These are phyloP conservation scores for Meyerozyma carpophila DNA, from an alignment of 1,139 yeast species.

Conservation along the genomic window DNA sequence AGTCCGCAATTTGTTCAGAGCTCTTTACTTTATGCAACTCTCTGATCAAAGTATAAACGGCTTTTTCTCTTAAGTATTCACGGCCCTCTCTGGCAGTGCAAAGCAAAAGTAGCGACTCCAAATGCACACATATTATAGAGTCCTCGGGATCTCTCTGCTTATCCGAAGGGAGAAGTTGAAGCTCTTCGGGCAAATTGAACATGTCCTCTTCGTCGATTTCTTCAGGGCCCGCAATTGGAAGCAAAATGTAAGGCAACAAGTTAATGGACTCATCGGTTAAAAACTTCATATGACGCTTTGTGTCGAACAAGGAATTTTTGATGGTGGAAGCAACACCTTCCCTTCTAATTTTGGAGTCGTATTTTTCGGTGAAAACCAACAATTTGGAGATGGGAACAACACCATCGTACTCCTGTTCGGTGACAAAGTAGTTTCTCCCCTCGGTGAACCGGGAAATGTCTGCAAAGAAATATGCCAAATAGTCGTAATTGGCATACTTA, in stretches of 20 bases:
- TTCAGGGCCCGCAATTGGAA: conserved; percentile 84
- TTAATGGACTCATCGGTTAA: conserved; percentile 62
- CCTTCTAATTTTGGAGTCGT: conserved; percentile 73
- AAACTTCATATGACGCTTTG: conserved; percentile 58
- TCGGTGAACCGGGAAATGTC: conserved; percentile 69
- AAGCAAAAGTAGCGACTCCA: conserved; percentile 71
- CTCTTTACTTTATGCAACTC: conserved; percentile 70
- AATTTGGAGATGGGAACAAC: conserved; percentile 78
- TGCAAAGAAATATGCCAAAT: conserved; percentile 82
- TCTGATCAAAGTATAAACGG: conserved; percentile 79
- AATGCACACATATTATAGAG: conserved; percentile 62
- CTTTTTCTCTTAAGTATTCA: conserved; percentile 67
- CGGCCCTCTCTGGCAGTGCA: conserved; percentile 72
- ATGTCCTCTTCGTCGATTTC: conserved; percentile 77
- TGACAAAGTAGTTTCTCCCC: conserved; percentile 74
- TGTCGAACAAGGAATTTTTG: conserved; percentile 82
- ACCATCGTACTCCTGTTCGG: conserved; percentile 66
- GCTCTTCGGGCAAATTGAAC: conserved; percentile 83
- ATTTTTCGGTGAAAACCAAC: conserved; percentile 77
- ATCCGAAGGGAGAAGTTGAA: conserved; percentile 73
- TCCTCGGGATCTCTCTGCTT: conserved; percentile 70
- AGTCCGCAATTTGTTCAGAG: conserved; percentile 62
- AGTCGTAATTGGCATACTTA: conserved; percentile 71
- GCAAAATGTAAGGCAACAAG: conserved; percentile 70
- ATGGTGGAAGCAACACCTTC: conserved; percentile 93